These are phyloP conservation scores for Pseudogymnoascus sp. DNA, from an alignment of 2,329 filamentous ascomycete genomes.

Conservation along the genomic window DNA sequence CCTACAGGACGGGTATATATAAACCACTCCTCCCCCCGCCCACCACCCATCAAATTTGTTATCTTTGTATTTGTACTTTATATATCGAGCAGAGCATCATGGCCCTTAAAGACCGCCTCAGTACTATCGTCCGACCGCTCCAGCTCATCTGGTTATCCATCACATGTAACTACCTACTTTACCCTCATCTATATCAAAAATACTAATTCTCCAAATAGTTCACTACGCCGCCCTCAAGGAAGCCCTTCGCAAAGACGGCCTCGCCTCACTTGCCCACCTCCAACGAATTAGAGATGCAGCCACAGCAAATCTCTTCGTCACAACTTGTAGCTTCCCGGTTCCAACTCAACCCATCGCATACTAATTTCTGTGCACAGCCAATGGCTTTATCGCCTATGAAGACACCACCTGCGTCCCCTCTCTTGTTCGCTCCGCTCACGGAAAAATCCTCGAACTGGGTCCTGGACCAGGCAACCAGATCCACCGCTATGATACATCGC, in stretches of 20 bases:
- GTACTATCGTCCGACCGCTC: neutral
- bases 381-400: constrained; percentile 29
- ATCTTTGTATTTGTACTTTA: neutral
- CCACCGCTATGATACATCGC: constrained; percentile 29
- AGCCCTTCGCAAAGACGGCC: constrained; percentile 19
- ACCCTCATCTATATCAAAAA: neutral
- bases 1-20: neutral
- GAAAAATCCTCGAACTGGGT: constrained; percentile 37
- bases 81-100: neutral
- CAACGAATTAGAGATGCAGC: constrained; percentile 22
- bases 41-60: neutral
- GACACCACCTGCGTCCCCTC: constrained; percentile 30
- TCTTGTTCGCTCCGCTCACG: constrained; percentile 26
- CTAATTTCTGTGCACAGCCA: constrained; percentile 19
- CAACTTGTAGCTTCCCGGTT: constrained; percentile 19
- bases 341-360: neutral
- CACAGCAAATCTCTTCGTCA: constrained; percentile 19
- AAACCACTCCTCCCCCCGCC: neutral
- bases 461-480: constrained; percentile 39
- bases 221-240: constrained; percentile 20
- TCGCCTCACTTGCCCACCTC: constrained; percentile 15
- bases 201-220: constrained; percentile 14
- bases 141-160: constrained; percentile 3
- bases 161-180: neutral
- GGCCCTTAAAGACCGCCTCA: neutral